Evolutionary conservation across 2,329 filamentous ascomycete genomes (phyloP).

Genomic region (Leptosphaerulina australis): DNA sequence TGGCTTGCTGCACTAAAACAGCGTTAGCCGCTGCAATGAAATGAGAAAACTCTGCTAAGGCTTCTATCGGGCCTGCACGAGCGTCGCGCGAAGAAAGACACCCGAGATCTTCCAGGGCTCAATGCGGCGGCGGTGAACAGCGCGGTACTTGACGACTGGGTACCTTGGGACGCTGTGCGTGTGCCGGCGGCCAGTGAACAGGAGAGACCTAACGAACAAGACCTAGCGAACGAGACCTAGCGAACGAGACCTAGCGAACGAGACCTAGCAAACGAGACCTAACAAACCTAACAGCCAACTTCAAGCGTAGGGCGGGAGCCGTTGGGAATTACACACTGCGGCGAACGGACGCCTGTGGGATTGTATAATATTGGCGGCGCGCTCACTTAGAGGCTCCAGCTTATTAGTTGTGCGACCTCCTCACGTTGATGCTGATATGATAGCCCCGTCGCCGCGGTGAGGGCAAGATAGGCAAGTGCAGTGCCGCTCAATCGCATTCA

Average conservation of each 20-base stretch:
- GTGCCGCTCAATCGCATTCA: slow-evolving; percentile 23
- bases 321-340: slow-evolving; percentile 17
- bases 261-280: slow-evolving; percentile 10
- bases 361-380: slow-evolving; percentile 12
- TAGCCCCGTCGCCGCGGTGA: slow-evolving; percentile 17
- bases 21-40: slow-evolving; percentile 40
- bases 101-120: slow-evolving; percentile 31
- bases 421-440: slow-evolving; percentile 14
- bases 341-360: slow-evolving; percentile 4
- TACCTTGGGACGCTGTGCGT: slow-evolving; percentile 21
- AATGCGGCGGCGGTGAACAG: slow-evolving; percentile 34
- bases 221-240: slow-evolving; percentile 9
- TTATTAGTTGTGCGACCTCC: slow-evolving; percentile 13
- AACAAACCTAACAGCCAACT: slow-evolving; percentile 14
- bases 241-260: no score
- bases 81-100: slow-evolving; percentile 34
- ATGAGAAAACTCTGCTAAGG: slow-evolving; percentile 45
- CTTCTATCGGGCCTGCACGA: slow-evolving; percentile 39
- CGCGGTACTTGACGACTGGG: slow-evolving; percentile 26
- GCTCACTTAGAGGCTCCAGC: not conserved
- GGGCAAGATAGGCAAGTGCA: slow-evolving; percentile 27
- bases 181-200: slow-evolving; percentile 16
- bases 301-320: slow-evolving; percentile 18
- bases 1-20: slow-evolving; percentile 36
- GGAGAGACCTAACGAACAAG: no score